Conservation (phyloP, 176 grass and related monocot genomes). For the Zoysia pacifica region DNA sequence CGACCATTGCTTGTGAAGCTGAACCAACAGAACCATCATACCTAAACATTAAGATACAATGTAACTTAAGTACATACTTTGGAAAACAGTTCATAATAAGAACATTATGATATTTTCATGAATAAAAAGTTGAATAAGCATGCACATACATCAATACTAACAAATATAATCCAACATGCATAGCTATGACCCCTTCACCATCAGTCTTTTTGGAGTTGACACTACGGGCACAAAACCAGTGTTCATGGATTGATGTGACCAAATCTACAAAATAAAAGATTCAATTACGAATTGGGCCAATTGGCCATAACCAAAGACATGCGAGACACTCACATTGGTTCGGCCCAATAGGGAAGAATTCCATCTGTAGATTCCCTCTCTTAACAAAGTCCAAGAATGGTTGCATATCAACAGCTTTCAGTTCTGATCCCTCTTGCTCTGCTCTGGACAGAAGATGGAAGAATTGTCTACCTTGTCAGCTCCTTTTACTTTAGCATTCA, state of each 20-base stretch:
- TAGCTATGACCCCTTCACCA: conserved; percentile 77
- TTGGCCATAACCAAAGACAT: conserved; percentile 14
- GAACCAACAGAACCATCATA: conserved; percentile 87
- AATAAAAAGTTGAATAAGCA: conserved; percentile 28
- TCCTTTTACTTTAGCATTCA: not conserved
- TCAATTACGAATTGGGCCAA: conserved; percentile 10
- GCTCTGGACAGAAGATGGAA: conserved; percentile 50
- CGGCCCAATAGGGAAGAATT: conserved; percentile 68
- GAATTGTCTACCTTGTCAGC: not conserved
- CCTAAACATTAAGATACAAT: conserved; percentile 40
- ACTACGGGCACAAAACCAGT: conserved; percentile 76
- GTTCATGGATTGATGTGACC: conserved; percentile 82
- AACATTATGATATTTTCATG: conserved; percentile 2
- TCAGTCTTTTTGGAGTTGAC: conserved; percentile 62
- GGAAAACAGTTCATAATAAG: not conserved
- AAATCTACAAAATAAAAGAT: conserved; percentile 57
- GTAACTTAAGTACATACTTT: not conserved
- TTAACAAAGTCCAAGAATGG: conserved; percentile 77
- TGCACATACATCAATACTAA: conserved; percentile 70
- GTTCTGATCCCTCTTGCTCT: conserved; percentile 76
- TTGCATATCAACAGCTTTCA: conserved; percentile 73
- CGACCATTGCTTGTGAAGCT: conserved; percentile 77
- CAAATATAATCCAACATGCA: conserved; percentile 77
- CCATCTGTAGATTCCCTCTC: conserved; percentile 71
- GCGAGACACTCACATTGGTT: conserved; percentile 70